These are phyloP conservation scores for Monotropa hypopitys DNA, from an alignment of 179 eudicot species.

Conservation along the genomic window DNA sequence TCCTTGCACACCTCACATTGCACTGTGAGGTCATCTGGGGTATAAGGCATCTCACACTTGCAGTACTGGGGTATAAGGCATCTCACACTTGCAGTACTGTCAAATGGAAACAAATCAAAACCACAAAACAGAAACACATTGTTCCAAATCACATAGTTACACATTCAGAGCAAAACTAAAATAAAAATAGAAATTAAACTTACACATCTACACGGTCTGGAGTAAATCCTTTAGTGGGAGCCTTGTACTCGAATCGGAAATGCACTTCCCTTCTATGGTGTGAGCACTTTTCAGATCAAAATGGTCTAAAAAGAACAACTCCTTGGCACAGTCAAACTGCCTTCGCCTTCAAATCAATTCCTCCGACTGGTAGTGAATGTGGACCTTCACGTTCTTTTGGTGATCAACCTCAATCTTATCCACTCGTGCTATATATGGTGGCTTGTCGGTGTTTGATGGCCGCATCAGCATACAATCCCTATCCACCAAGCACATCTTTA, in stretches of 20 bases:
- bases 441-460: constrained; percentile 51
- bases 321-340: constrained; percentile 65
- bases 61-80: constrained; percentile 55
- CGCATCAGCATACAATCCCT: constrained; percentile 57
- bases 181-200: constrained; percentile 15
- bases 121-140: background rate
- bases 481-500: constrained; percentile 16
- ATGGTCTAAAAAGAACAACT: constrained; percentile 50
- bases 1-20: constrained; percentile 51
- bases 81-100: constrained; percentile 49
- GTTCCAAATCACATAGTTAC: background rate
- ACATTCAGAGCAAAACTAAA: constrained; percentile 1
- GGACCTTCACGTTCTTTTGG: constrained; percentile 55
- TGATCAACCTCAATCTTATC: constrained; percentile 64
- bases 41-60: constrained; percentile 52
- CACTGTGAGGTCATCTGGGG: constrained; percentile 48
- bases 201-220: constrained; percentile 78
- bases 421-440: constrained; percentile 56
- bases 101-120: background rate
- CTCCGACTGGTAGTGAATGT: constrained; percentile 49
- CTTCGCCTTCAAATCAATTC: constrained; percentile 58
- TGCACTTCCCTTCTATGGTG: constrained; percentile 67
- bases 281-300: constrained; percentile 60
- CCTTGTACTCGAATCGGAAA: constrained; percentile 66
- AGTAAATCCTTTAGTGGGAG: constrained; percentile 56